Percentiles rank a stretch among this genome's conserved stretches.
Conservation (phyloP, 768 basidiomycete genomes). For the Boletus vermiculosoides region DNA sequence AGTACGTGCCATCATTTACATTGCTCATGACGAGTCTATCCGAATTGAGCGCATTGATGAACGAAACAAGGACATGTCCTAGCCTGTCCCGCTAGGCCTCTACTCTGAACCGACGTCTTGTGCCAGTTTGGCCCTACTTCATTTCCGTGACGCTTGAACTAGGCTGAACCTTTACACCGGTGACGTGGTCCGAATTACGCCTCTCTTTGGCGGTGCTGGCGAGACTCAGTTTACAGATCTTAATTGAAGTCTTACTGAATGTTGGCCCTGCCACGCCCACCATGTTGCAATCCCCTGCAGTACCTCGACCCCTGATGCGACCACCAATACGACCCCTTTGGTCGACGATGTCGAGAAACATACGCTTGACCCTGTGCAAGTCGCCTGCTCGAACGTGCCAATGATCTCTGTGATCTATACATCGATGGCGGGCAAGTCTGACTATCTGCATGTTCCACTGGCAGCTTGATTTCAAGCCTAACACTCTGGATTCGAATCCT, state of each 20-base stretch:
- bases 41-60: not conserved
- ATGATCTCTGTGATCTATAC: not conserved
- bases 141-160: not conserved
- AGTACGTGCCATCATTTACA: not conserved
- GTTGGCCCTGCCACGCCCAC: not conserved
- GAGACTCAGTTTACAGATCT: not conserved
- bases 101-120: not conserved
- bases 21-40: not conserved
- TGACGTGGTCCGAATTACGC: not conserved
- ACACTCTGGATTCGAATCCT: too few species aligned
- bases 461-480: not conserved
- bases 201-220: not conserved
- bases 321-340: not conserved
- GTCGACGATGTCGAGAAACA: not conserved
- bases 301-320: not conserved
- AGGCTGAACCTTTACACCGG: not conserved
- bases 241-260: not conserved
- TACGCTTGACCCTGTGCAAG: not conserved
- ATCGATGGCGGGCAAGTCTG: not conserved
- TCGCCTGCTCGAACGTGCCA: too few species aligned
- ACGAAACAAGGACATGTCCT: not conserved
- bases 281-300: not conserved
- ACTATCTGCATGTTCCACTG: not conserved
- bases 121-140: not conserved
- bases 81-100: not conserved